A percentile compares a stretch with the other conserved stretches of the same genome.
These are phyloP conservation scores for Pseudotsuga menziesii DNA, from an alignment of 75 land plant species.

Conservation along the genomic window DNA sequence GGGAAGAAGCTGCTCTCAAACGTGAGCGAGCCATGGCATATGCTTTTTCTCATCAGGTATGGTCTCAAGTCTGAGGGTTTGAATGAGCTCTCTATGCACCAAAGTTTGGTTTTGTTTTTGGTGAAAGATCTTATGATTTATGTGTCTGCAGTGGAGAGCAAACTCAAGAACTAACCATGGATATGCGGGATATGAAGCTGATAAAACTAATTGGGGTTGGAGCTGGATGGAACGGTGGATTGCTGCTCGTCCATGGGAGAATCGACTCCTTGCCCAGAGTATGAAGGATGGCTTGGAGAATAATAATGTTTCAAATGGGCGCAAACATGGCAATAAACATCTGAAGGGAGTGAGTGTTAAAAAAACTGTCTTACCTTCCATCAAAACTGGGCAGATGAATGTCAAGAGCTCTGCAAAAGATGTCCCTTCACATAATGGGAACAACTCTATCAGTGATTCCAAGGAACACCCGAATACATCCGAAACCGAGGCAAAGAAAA, in stretches of 20 bases:
- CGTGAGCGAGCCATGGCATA: constrained; percentile 93
- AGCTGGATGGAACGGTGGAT: constrained; percentile 94
- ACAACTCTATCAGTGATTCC: neutral
- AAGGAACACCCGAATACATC: neutral
- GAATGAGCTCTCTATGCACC: neutral
- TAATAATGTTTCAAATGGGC: neutral
- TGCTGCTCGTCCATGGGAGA: constrained; percentile 91
- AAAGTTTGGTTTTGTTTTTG: constrained; percentile 5
- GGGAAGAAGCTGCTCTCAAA: constrained; percentile 83
- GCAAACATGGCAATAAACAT: neutral
- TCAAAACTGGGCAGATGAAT: constrained; percentile 6
- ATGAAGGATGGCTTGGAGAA: constrained; percentile 9
- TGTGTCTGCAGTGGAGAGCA: constrained; percentile 71
- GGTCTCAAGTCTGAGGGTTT: constrained; percentile 1
- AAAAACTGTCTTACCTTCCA: neutral
- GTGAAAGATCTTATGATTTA: constrained; percentile 1
- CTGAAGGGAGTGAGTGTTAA: neutral
- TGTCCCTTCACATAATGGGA: neutral
- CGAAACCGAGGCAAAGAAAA: neutral
- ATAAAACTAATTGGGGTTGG: constrained; percentile 88
- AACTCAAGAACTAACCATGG: constrained; percentile 33
- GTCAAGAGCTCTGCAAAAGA: neutral
- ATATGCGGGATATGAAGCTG: constrained; percentile 21
- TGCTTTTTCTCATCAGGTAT: constrained; percentile 84
- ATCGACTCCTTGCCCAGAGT: constrained; percentile 19